Conservation (phyloP, 2,329 filamentous ascomycete genomes). For the Alternaria atra region DNA sequence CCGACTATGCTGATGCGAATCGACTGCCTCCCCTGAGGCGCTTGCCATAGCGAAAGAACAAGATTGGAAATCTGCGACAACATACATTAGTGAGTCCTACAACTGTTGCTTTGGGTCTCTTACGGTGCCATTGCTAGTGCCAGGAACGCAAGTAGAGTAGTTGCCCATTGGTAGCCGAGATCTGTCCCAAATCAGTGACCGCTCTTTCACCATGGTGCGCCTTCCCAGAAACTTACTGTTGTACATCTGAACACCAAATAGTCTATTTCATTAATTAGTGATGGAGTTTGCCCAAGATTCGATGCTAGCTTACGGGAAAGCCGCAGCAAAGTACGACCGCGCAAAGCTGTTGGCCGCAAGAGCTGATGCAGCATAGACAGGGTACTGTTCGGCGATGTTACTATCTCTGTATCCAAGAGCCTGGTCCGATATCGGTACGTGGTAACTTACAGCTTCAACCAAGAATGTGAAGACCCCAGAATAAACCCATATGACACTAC, state of each 20-base stretch:
- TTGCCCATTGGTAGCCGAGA: constrained; percentile 62
- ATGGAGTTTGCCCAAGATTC: constrained; percentile 5
- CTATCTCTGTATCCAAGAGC: constrained; percentile 20
- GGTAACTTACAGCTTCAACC: constrained; percentile 65
- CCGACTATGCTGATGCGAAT: constrained; percentile 54
- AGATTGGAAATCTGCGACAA: constrained; percentile 52
- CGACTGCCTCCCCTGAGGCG: constrained; percentile 58
- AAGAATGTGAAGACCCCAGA: constrained; percentile 89
- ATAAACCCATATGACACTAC: constrained; percentile 78
- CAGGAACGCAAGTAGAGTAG: constrained; percentile 57
- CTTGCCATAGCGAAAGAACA: constrained; percentile 62
- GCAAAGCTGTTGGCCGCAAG: constrained; percentile 62
- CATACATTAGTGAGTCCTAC: constrained; percentile 44
- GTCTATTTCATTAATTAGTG: constrained; percentile 14
- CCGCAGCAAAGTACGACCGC: constrained; percentile 58
- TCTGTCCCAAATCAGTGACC: constrained; percentile 55
- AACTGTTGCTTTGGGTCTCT: constrained; percentile 39
- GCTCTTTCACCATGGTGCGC: constrained; percentile 48
- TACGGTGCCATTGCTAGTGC: constrained; percentile 60
- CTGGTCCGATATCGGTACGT: constrained; percentile 34
- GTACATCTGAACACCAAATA: constrained; percentile 62
- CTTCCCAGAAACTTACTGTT: constrained; percentile 54
- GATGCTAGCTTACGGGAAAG: constrained; percentile 50
- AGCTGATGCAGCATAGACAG: constrained; percentile 60
- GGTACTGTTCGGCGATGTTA: constrained; percentile 53